A percentile compares a stretch with the other conserved stretches of the same genome.
Conservation (phyloP, 129 eudicot species). For the Silybum marianum region DNA sequence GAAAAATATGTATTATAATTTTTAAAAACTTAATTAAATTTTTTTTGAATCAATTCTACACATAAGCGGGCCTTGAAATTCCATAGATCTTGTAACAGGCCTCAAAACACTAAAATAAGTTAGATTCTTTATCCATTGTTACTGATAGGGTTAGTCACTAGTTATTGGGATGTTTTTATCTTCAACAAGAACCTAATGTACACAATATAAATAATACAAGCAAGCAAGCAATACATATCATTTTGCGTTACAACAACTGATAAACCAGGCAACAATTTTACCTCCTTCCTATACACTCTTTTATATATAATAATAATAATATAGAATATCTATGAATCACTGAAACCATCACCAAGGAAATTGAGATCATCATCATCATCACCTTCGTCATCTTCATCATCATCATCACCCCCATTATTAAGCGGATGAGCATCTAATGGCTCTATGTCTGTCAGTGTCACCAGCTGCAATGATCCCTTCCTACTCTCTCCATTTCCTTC, state of each 20-base stretch:
- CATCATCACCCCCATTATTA: slow-evolving; percentile 45
- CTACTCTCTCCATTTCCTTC: slow-evolving; percentile 52
- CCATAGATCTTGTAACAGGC: no score
- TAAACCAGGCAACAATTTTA: slow-evolving; percentile 11
- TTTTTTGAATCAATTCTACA: no score
- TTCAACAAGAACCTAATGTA: not conserved
- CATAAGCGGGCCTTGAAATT: no score
- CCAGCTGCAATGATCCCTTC: slow-evolving; percentile 59
- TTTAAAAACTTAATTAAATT: no score
- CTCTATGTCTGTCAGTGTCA: slow-evolving; percentile 60
- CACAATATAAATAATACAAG: not conserved
- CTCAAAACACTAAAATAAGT: no score
- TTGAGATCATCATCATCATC: slow-evolving; percentile 63
- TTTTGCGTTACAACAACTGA: slow-evolving; percentile 22
- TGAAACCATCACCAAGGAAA: slow-evolving; percentile 65
- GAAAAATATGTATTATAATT: no score
- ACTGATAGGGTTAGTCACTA: not conserved
- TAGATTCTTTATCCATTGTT: no score
- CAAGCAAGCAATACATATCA: slow-evolving; percentile 6
- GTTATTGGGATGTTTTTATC: not conserved
- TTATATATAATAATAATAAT: not conserved
- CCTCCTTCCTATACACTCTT: slow-evolving; percentile 18
- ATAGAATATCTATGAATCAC: slow-evolving; percentile 36
- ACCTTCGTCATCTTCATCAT: slow-evolving; percentile 34
- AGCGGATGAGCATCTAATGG: slow-evolving; percentile 60